Percentiles rank a stretch among this genome's conserved stretches.
Evolutionary conservation across 148 eudicot genomes (phyloP).

Genomic region (Rhododendron griersonianum): DNA sequence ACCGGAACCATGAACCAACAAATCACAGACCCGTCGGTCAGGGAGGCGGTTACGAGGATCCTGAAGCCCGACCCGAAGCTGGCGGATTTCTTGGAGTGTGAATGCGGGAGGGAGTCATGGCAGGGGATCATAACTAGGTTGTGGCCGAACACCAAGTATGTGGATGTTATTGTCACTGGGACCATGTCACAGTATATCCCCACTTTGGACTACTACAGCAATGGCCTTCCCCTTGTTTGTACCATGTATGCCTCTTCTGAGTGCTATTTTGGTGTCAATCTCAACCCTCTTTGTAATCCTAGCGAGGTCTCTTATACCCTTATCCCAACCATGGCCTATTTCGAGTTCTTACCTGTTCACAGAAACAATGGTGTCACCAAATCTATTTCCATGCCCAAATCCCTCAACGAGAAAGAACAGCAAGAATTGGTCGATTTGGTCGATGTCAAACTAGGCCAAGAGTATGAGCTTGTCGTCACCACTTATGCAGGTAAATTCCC

Average conservation of each 20-base stretch:
- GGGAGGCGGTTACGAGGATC: slow-evolving; percentile 39
- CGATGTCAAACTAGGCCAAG: slow-evolving; percentile 69
- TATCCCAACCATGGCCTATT: slow-evolving; percentile 70
- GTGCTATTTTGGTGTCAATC: slow-evolving; percentile 76
- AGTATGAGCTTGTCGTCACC: slow-evolving; percentile 80
- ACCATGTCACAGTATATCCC: slow-evolving; percentile 83
- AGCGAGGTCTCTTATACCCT: slow-evolving; percentile 69
- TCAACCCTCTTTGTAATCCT: slow-evolving; percentile 71
- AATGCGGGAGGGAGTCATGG: slow-evolving; percentile 52
- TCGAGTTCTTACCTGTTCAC: slow-evolving; percentile 69
- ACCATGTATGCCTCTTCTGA: slow-evolving; percentile 84
- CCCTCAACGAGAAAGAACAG: slow-evolving; percentile 64
- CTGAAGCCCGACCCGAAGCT: slow-evolving; percentile 56
- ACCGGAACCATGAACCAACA: slow-evolving; percentile 37
- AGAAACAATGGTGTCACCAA: slow-evolving; percentile 41
- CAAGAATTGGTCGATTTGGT: slow-evolving; percentile 58
- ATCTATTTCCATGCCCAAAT: slow-evolving; percentile 41
- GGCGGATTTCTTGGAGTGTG: slow-evolving; percentile 53
- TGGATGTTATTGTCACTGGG: slow-evolving; percentile 83
- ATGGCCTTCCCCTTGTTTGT: slow-evolving; percentile 71
- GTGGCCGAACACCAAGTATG: slow-evolving; percentile 80
- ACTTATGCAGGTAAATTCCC: slow-evolving; percentile 59
- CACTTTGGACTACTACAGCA: slow-evolving; percentile 62
- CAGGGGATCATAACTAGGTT: slow-evolving; percentile 63
- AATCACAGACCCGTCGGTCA: slow-evolving; percentile 50